Evolutionary conservation across 2,329 filamentous ascomycete genomes (phyloP).

Genomic region (Calonectria hawksworthii): DNA sequence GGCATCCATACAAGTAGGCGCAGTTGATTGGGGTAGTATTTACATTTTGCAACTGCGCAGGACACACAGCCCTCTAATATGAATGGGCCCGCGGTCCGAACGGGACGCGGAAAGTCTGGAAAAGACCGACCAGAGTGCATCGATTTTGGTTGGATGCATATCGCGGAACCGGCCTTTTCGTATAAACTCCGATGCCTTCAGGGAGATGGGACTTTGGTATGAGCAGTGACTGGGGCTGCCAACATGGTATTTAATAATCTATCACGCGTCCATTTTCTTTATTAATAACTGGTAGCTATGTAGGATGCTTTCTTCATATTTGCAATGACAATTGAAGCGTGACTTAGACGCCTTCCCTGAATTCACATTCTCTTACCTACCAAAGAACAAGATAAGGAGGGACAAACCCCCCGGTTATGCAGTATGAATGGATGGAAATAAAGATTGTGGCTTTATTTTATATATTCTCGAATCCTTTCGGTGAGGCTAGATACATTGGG

Average conservation of each 20-base stretch:
- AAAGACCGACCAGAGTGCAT: neutral
- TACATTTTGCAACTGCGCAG: neutral
- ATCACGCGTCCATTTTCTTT: neutral
- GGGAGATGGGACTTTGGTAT: neutral
- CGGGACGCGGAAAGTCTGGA: neutral
- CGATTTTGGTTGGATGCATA: neutral
- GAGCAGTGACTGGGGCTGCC: neutral
- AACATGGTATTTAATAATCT: too few relatives aligned
- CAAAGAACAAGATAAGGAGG: too few relatives aligned
- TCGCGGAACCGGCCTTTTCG: neutral
- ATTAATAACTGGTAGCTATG: neutral
- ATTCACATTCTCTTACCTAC: neutral
- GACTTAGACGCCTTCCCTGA: neutral
- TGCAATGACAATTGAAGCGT: neutral
- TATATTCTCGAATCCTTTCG: neutral
- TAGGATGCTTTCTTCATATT: neutral
- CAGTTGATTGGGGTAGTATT: neutral
- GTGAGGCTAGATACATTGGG: neutral
- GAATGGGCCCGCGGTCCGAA: neutral
- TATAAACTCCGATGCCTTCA: neutral
- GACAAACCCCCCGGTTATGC: too few relatives aligned
- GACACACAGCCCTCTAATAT: neutral
- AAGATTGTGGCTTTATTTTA: neutral
- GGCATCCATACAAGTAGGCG: neutral
- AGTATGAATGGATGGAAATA: neutral